Evolutionary conservation across 139 green algal species (phyloP).

Genomic region (Chlamydomonas asymmetrica): DNA sequence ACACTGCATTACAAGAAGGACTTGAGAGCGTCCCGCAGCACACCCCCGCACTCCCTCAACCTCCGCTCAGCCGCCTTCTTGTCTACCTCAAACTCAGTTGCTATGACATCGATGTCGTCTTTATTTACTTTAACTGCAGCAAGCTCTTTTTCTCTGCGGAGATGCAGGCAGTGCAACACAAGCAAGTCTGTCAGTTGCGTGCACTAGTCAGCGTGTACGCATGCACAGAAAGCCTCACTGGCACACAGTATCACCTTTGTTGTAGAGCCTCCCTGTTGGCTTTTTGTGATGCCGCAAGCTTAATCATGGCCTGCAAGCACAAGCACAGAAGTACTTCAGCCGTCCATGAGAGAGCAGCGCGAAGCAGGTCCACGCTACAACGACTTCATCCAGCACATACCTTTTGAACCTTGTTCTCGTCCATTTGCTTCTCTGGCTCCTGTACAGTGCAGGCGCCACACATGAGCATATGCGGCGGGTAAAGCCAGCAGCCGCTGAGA

Average conservation of each 20-base stretch:
- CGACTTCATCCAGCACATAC: constrained; percentile 17
- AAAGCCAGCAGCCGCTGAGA: background rate
- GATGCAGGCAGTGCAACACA: background rate
- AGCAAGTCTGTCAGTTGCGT: background rate
- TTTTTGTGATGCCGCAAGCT: constrained; percentile 59
- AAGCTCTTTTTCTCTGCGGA: constrained; percentile 70
- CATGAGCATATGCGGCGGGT: background rate
- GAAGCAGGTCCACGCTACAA: background rate
- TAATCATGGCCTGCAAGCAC: constrained; percentile 63
- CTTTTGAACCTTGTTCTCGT: constrained; percentile 51
- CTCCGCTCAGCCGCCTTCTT: constrained; percentile 71
- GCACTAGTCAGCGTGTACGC: background rate
- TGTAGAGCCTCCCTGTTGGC: constrained; percentile 59
- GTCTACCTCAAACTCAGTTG: constrained; percentile 72
- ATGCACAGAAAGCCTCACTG: background rate
- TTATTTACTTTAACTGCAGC: constrained; percentile 72
- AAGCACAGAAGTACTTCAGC: background rate
- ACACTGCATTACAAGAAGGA: no score
- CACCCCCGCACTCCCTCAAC: constrained; percentile 66
- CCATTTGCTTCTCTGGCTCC: constrained; percentile 51
- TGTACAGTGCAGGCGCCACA: background rate
- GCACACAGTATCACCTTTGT: constrained; percentile 26
- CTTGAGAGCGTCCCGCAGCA: constrained; percentile 57
- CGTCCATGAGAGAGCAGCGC: background rate
- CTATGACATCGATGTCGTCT: constrained; percentile 69